These are phyloP conservation scores for Coemansia sp. DNA, from an alignment of 192 early-diverging fungal genomes.

Conservation along the genomic window DNA sequence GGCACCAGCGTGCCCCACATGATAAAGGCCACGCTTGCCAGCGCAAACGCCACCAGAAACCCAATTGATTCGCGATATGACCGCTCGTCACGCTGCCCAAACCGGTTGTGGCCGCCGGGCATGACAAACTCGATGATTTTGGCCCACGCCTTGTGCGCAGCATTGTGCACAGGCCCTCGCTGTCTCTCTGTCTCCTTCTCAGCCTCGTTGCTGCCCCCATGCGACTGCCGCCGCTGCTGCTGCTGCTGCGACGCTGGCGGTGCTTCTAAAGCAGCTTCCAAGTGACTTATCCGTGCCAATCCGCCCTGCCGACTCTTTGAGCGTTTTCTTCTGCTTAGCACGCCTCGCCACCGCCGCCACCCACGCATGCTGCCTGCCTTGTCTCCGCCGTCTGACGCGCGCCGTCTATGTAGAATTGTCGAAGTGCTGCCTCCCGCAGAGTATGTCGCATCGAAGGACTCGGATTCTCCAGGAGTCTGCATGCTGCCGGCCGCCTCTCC, in stretches of 20 bases:
- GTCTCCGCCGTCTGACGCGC: constrained; percentile 4
- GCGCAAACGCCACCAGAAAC: constrained; percentile 43
- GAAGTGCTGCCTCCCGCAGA: constrained; percentile 42
- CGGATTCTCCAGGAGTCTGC: constrained; percentile 7
- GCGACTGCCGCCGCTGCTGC: too few relatives aligned
- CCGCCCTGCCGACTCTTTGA: too few relatives aligned
- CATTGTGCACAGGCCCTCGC: background rate
- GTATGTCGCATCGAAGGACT: constrained; percentile 24
- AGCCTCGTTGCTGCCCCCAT: background rate
- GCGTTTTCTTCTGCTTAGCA: too few relatives aligned
- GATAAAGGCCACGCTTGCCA: constrained; percentile 49
- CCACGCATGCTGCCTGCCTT: too few relatives aligned
- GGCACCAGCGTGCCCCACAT: constrained; percentile 53
- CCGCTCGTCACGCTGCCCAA: constrained; percentile 35
- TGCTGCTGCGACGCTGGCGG: background rate
- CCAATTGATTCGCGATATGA: constrained; percentile 35
- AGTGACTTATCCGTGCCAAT: too few relatives aligned
- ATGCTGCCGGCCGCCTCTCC: background rate
- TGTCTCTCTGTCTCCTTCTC: background rate
- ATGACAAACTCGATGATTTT: constrained; percentile 28
- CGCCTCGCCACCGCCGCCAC: too few relatives aligned
- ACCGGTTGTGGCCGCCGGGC: constrained; percentile 50
- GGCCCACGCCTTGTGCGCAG: constrained; percentile 13
- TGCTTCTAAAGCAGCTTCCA: constrained; percentile 9
- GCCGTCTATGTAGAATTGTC: constrained; percentile 23